Base-by-base conservation (phyloP, 1,139 yeast genomes). In the Cylindricascospora bacillispora region DNA sequence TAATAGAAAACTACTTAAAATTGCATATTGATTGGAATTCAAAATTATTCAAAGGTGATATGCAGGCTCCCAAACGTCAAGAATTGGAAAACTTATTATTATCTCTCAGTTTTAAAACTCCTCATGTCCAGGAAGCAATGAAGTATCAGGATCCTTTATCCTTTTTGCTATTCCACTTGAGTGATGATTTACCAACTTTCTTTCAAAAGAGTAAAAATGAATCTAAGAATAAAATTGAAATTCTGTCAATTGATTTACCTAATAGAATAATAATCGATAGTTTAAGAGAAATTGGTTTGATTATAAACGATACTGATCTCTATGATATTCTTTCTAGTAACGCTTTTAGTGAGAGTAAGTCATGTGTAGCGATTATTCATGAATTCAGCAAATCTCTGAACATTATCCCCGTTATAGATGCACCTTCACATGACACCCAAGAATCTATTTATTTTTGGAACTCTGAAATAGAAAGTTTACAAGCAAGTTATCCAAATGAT, bases 121-220 rank as follows among this genome's bases (percentile, higher is more conserved):
- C 67, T 2, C 95, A 86, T 46, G 70, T 79, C 1, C 56, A 59
- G 4, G 97, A 89, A 45, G 73, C 95, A 0, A 57, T 81, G 32
- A 57, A 62, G 22, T 79, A 79, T 44, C 68, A 83, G 3, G 66
- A 68, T 33, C 68, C 80, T 2, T 56, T 82, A 22, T 92, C 89
- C 31, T 89, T 94, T 82, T 64, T 86, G 14, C 56, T 86, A 10
- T 76, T 86, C 43, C 92, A 86, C 46, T 67, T 86, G 3, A 95
- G 86, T 45, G 97, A 85, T 48, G 98, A 89, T 47, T 58, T 89
- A 26, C 98, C 98, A 0, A 33, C 45, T 3, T 59, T 49, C 32
- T 61, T 61, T 31, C 52, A 46, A 10, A 54, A 54, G 38, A 49
- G 63, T 5, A 59, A 60, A 18, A 61, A 65, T 32, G 73, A 70